phyloP scores from a whole-genome alignment of 1,284 basidiomycete species.

The Pseudozyma thailandica region DNA sequence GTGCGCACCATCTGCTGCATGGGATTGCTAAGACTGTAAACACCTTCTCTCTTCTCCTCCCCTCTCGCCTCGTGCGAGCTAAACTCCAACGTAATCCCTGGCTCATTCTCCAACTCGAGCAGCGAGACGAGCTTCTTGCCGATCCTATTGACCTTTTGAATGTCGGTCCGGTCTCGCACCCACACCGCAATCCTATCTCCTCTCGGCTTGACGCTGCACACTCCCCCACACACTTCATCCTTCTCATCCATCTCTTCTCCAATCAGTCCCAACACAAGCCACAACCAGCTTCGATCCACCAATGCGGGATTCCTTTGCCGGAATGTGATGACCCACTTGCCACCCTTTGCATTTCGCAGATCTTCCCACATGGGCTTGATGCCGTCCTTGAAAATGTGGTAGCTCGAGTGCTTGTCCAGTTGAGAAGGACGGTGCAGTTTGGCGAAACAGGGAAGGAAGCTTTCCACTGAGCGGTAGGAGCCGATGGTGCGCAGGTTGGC shows the following conservation, averaged over 20 bases:
- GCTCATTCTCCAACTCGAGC: slow-evolving; percentile 40
- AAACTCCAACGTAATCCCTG: slow-evolving; percentile 46
- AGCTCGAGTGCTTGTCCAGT: slow-evolving; percentile 87
- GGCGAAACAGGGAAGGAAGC: slow-evolving; percentile 92
- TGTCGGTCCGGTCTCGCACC: slow-evolving; percentile 83
- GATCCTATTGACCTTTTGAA: slow-evolving; percentile 82
- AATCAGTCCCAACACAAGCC: slow-evolving; percentile 88
- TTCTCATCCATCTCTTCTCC: slow-evolving; percentile 88
- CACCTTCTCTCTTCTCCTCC: slow-evolving; percentile 3
- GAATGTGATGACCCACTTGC: slow-evolving; percentile 94
- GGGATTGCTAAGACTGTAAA: slow-evolving; percentile 24
- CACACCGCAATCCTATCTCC: slow-evolving; percentile 90
- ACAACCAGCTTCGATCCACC: slow-evolving; percentile 88
- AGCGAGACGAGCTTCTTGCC: slow-evolving; percentile 73
- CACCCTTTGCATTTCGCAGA: slow-evolving; percentile 85
- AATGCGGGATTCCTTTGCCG: slow-evolving; percentile 78
- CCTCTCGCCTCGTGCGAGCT: slow-evolving; percentile 22
- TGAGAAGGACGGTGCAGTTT: slow-evolving; percentile 90
- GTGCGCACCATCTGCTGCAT: slow-evolving; percentile 14
- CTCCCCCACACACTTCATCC: slow-evolving; percentile 82
- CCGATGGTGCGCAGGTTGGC: slow-evolving; percentile 59
- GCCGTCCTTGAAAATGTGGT: slow-evolving; percentile 90
- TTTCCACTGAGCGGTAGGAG: slow-evolving; percentile 73
- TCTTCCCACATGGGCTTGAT: slow-evolving; percentile 96
- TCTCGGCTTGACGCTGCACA: slow-evolving; percentile 85